Base-by-base conservation (phyloP, 2,329 filamentous ascomycete genomes). In the Graphilbum sp. region DNA sequence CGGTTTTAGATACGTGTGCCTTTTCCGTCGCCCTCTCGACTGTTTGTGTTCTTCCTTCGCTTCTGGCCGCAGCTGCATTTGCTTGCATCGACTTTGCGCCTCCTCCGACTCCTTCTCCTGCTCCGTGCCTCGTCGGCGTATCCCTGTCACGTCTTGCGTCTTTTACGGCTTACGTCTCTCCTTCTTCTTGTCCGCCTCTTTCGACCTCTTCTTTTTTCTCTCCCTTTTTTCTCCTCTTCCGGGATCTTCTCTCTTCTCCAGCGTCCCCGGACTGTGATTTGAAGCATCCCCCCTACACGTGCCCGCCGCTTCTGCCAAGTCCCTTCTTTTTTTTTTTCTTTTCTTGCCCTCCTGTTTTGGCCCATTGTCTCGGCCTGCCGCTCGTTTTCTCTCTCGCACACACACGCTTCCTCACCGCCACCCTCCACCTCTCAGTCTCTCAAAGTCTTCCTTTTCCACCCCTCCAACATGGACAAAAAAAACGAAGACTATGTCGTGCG, bases 381-480 rank as follows among this genome's bases (percentile, higher is more conserved):
- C 23, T 42, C 45, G 39, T 31, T 32, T 17, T 15, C 10, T 34
- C 32, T 32, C 11, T 5, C 15, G 13, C 30, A 16, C 30, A 7
- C 30, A 13, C 30, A 10, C 10, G n/a, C 31, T 20, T 21, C 17
- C 12, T 11, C 6, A 5, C 29, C 33, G 12, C 30, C 29, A 17
- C 17, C 12, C 21, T 12, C 24, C 16, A 19, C 5, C 15, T 15
- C 33, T 17, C 31, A 31, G 33, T 17, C 34, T n/a, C n/a, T n/a
- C n/a, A n/a, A n/a, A n/a, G n/a, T n/a, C n/a, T n/a, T n/a, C n/a
- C n/a, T n/a, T n/a, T n/a, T n/a, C n/a, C n/a, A n/a, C 25, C 11
- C 15, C 36, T 15, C 23, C 54, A 67, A 51, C 47, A 93, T 93
- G 85, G 82, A 90, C 66, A 86, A 87, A 57, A 92, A 90, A 69